Evolutionary conservation across 73 alveolate genomes (phyloP), one percentile per base, ranked within the genome.

Genomic region (Tetrahymena borealis): DNA sequence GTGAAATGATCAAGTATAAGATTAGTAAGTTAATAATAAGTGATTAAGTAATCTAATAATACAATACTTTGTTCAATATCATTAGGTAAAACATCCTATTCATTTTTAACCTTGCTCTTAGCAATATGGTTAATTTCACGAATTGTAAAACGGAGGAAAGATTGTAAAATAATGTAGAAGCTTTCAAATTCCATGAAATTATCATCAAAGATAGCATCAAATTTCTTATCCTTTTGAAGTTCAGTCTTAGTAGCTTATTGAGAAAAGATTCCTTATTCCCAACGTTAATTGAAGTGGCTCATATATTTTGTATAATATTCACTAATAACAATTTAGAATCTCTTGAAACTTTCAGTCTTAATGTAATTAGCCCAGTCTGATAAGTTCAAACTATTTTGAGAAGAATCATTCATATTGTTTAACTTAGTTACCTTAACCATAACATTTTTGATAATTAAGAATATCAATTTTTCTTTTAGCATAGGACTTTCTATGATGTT

Each of bases 181-280:
- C 93, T 79, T 16, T 93, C 95, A 85, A 39, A 93, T 85, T 93
- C 95, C 39, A 91, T 93, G 39, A 93, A 93, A 33, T 93, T 93
- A 24, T 93, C 93, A 93, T 93, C 95, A 85, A 93, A 93, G 60
- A 93, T 77, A 32, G 95, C 95, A 39, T 93, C 95, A 90, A 93
- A 93, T 20, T 93, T 93, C 32, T 93, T 93, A 35, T 93, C 95
- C 9, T 93, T 93, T 39, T 93, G 39, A 3, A 93, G 41, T 13
- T 91, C 90, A 3, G 32, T 38, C 93, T 92, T 79, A 32, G 78
- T 92, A 39, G 95, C 91, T 40, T 93, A 40, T n/a, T 79, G 78
- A 38, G 90, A 39, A 5, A 93, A 91, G 38, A 90, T 79, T 18
- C 91, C 90, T 39, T 40, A 79, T 85, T 93, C 40, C 43, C 78